These are phyloP conservation scores for Kwoniella bestiolae DNA, from an alignment of 768 basidiomycete genomes.

Conservation along the genomic window DNA sequence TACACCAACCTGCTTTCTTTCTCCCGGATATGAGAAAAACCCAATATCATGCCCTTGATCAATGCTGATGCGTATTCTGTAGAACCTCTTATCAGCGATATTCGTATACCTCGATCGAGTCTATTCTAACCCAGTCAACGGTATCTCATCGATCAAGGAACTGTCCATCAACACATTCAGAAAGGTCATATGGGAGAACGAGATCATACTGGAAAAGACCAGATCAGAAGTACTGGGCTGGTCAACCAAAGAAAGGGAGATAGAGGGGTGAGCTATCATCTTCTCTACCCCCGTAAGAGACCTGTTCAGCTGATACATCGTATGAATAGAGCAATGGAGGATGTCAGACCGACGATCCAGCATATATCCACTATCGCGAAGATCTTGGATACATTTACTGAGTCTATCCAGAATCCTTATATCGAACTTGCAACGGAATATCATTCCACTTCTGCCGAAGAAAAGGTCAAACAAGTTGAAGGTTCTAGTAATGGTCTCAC, in stretches of 20 bases:
- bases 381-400: slow-evolving; percentile 15
- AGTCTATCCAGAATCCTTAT: slow-evolving; percentile 30
- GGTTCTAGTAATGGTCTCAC: slow-evolving; percentile 20
- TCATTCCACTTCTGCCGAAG: slow-evolving; percentile 18
- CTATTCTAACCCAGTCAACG: slow-evolving; percentile 19
- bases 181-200: slow-evolving; percentile 46
- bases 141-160: slow-evolving; percentile 15
- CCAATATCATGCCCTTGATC: too few species aligned
- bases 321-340: slow-evolving; percentile 13
- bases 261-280: slow-evolving; percentile 24
- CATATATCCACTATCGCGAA: slow-evolving; percentile 25
- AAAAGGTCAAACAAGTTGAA: not conserved
- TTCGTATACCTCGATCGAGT: slow-evolving; percentile 50
- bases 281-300: too few species aligned
- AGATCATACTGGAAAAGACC: slow-evolving; percentile 39
- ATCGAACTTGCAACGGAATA: slow-evolving; percentile 15
- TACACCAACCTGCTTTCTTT: not conserved
- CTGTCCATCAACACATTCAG: slow-evolving; percentile 38
- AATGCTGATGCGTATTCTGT: not conserved
- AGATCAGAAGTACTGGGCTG: slow-evolving; percentile 42
- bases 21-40: too few species aligned
- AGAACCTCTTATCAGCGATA: slow-evolving; percentile 40
- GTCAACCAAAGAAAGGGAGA: slow-evolving; percentile 33
- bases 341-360: slow-evolving; percentile 23
- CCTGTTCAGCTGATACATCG: too few species aligned